Percentiles rank a stretch among this genome's conserved stretches.
Conservation (phyloP, 805 yeast species). For the Yueomyces sinensis region DNA sequence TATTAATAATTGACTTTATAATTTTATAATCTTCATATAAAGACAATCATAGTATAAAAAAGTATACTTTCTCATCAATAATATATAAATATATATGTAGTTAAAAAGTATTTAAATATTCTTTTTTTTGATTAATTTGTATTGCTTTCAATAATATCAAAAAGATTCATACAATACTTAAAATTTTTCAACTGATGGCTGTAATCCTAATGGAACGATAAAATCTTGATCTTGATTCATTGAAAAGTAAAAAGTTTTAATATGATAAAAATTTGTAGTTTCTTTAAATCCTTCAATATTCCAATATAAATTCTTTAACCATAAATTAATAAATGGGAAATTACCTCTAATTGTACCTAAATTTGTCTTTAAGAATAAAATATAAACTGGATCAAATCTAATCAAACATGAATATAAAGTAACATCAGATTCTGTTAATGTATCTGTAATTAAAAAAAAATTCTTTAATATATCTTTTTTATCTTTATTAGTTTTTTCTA, state of each 20-base stretch:
- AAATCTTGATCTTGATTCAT: slow-evolving; percentile 70
- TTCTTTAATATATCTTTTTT: slow-evolving; percentile 9
- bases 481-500: slow-evolving; percentile 8
- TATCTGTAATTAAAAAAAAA: slow-evolving; percentile 44
- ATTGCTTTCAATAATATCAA: background rate
- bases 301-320: slow-evolving; percentile 84
- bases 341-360: slow-evolving; percentile 64
- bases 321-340: slow-evolving; percentile 65
- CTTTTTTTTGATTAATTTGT: no score
- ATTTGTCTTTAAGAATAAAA: slow-evolving; percentile 92
- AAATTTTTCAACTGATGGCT: slow-evolving; percentile 30
- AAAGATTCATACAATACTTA: background rate
- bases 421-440: slow-evolving; percentile 81
- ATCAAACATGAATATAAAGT: slow-evolving; percentile 77
- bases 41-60: no score
- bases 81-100: background rate
- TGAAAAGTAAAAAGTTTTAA: slow-evolving; percentile 82
- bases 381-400: slow-evolving; percentile 87
- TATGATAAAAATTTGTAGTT: slow-evolving; percentile 81
- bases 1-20: no score
- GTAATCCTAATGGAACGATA: slow-evolving; percentile 82
- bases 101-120: background rate
- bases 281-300: slow-evolving; percentile 51
- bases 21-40: no score
- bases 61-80: no score